phyloP scores from a whole-genome alignment of 768 basidiomycete species.

The Leccinum ochraceum region DNA sequence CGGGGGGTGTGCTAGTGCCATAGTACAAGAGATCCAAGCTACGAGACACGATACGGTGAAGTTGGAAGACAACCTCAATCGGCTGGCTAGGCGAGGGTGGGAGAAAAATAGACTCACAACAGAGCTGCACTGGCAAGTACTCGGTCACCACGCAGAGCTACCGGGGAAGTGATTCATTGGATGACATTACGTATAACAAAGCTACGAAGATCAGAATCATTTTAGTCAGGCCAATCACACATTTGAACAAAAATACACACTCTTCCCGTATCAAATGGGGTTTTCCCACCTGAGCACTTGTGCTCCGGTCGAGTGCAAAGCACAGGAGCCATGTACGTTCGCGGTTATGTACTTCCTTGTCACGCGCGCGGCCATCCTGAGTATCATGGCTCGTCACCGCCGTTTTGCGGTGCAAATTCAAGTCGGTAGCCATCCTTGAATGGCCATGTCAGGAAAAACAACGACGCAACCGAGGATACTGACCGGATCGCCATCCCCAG shows the following conservation, averaged over 20 bases:
- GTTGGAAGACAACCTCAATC: conserved; percentile 31
- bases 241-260: conserved; percentile 45
- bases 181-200: conserved; percentile 84
- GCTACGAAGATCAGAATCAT: conserved; percentile 38
- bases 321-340: conserved; percentile 94
- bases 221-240: not conserved
- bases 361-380: conserved; percentile 77
- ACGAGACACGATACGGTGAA: conserved; percentile 87
- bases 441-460: conserved; percentile 12
- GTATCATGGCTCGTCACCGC: conserved; percentile 58
- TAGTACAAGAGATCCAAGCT: conserved; percentile 91
- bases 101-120: conserved; percentile 48
- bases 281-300: conserved; percentile 96
- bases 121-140: conserved; percentile 62
- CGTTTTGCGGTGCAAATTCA: conserved; percentile 93
- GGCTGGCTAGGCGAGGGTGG: not conserved
- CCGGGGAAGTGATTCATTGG: conserved; percentile 70
- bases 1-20: conserved; percentile 74
- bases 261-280: conserved; percentile 93
- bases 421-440: conserved; percentile 88
- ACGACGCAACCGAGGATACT: conserved; percentile 17
- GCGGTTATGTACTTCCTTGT: conserved; percentile 87
- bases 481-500: conserved; percentile 85
- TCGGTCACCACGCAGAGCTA: conserved; percentile 63
- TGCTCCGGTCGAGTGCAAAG: conserved; percentile 83